These are phyloP conservation scores for Aristolochia fimbriata DNA, from an alignment of 164 flowering plant species.

Conservation along the genomic window DNA sequence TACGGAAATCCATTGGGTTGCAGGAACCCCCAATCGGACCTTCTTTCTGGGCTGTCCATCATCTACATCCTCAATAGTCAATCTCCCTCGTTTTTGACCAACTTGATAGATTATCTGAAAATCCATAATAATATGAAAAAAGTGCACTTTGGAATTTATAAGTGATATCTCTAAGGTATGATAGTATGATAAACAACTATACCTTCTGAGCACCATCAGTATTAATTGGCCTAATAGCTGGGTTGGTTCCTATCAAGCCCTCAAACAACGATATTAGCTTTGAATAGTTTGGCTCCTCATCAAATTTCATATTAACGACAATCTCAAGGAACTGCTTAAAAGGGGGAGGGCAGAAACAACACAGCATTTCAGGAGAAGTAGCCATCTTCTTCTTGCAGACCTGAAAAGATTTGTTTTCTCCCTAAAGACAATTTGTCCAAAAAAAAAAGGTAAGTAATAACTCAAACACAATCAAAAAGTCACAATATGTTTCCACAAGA, in stretches of 20 bases:
- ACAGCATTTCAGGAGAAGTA: conserved; percentile 71
- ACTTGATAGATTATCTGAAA: conserved; percentile 59
- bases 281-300: conserved; percentile 83
- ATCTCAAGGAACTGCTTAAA: conserved; percentile 72
- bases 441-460: neutral
- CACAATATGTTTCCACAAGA: neutral
- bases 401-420: conserved; percentile 79
- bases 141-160: neutral
- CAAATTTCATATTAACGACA: conserved; percentile 86
- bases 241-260: conserved; percentile 62
- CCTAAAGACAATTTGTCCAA: conserved; percentile 27
- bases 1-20: conserved; percentile 83
- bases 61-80: conserved; percentile 61
- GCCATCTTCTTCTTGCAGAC: conserved; percentile 92
- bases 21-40: conserved; percentile 85
- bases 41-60: conserved; percentile 73
- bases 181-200: neutral
- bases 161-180: neutral
- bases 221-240: conserved; percentile 71
- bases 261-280: conserved; percentile 72
- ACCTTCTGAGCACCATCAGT: conserved; percentile 95
- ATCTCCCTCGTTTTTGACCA: conserved; percentile 79
- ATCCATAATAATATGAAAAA: neutral
- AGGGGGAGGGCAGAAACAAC: conserved; percentile 79
- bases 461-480: neutral